A percentile compares a stretch with the other conserved stretches of the same genome.
These are phyloP conservation scores for Biancaea sappan DNA, from an alignment of 306 rosid genomes.

Conservation along the genomic window DNA sequence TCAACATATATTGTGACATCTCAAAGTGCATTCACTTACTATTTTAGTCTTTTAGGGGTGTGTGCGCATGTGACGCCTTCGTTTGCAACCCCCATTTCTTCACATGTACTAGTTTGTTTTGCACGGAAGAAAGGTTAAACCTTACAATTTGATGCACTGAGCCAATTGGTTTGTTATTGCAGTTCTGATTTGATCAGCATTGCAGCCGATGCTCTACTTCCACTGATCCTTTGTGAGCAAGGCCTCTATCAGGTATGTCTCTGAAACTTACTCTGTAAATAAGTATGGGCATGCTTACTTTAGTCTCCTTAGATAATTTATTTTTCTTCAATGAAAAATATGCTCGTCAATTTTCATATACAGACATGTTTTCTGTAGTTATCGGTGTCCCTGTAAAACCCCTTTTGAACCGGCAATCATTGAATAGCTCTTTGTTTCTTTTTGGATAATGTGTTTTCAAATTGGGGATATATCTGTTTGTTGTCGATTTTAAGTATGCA, in stretches of 20 bases:
- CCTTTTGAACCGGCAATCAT: not conserved
- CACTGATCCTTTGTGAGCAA: conserved; percentile 87
- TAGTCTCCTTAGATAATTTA: not conserved
- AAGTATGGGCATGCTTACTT: conserved; percentile 3
- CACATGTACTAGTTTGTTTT: conserved; percentile 13
- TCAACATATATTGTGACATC: not conserved
- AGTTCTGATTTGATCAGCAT: conserved; percentile 84
- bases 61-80: not conserved
- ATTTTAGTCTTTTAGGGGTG: too few species aligned
- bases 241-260: conserved; percentile 74
- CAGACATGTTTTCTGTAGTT: not conserved
- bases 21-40: too few species aligned
- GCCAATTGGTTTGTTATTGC: conserved; percentile 33
- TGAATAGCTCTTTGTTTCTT: not conserved
- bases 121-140: not conserved
- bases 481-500: too few species aligned
- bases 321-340: not conserved
- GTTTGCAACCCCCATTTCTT: conserved; percentile 17
- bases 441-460: not conserved
- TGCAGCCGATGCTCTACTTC: conserved; percentile 99
- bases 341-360: conserved; percentile 8
- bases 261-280: conserved; percentile 19
- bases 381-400: conserved; percentile 4
- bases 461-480: too few species aligned
- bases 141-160: not conserved